phyloP scores from a whole-genome alignment of 257 asterid genomes.

The Fraxinus anomala region DNA sequence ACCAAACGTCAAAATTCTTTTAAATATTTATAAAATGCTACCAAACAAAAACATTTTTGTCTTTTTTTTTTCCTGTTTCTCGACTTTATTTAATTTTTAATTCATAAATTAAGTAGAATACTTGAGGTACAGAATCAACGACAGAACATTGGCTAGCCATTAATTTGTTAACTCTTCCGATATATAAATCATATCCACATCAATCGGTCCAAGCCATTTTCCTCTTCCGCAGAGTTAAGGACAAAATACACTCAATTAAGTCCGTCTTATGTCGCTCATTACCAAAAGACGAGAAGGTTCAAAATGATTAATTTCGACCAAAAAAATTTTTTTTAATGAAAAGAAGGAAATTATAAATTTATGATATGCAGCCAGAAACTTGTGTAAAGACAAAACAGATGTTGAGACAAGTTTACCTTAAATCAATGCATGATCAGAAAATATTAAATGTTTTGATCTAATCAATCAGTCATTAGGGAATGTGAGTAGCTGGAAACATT shows the following conservation, averaged over 20 bases:
- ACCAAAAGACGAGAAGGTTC: no score
- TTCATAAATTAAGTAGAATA: neutral
- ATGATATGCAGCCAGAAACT: neutral
- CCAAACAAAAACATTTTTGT: neutral
- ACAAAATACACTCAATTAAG: no score
- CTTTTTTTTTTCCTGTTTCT: neutral
- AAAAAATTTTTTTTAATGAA: neutral
- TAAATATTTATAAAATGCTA: no score
- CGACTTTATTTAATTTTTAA: no score
- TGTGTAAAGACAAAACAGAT: neutral
- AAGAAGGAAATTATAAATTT: no score
- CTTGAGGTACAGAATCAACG: neutral
- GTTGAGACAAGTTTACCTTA: neutral
- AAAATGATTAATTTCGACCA: no score
- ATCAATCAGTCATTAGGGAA: neutral
- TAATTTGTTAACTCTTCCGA: neutral
- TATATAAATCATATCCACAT: no score
- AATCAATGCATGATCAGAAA: slow-evolving; percentile 11
- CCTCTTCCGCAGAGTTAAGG: no score
- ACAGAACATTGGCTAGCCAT: neutral
- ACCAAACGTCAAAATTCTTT: neutral
- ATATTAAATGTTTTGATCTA: slow-evolving; percentile 5
- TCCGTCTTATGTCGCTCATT: no score
- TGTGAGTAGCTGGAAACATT: slow-evolving; percentile 14
- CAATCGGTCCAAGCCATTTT: no score